A percentile compares a stretch with the other conserved stretches of the same genome.
Conservation (phyloP, 345 rosid genomes). For the Salix purpurea region DNA sequence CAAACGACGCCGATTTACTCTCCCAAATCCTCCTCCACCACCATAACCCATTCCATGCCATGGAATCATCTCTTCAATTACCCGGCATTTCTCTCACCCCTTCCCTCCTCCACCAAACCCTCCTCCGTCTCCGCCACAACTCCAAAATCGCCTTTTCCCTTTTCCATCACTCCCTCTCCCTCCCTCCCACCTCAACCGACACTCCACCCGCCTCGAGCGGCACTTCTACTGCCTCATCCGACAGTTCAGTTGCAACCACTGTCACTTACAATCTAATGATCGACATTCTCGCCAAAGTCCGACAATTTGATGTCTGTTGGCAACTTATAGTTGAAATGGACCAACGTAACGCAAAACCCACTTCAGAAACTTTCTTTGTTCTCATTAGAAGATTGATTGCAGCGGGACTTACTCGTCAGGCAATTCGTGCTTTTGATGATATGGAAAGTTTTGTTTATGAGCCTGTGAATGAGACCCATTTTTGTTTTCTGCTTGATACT, state of each 20-base stretch:
- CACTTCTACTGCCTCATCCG: slow-evolving; percentile 37
- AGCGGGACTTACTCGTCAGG: slow-evolving; percentile 86
- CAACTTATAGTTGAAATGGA: slow-evolving; percentile 73
- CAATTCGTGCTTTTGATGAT: slow-evolving; percentile 72
- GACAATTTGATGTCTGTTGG: slow-evolving; percentile 74
- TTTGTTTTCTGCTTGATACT: slow-evolving; percentile 65
- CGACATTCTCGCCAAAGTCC: slow-evolving; percentile 64
- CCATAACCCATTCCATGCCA: slow-evolving; percentile 79
- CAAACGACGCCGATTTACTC: slow-evolving; percentile 62
- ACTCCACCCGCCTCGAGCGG: slow-evolving; percentile 20
- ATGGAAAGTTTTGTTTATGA: slow-evolving; percentile 42
- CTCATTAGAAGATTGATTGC: slow-evolving; percentile 65
- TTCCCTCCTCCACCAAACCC: slow-evolving; percentile 64
- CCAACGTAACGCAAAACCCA: slow-evolving; percentile 31
- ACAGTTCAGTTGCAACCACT: slow-evolving; percentile 16
- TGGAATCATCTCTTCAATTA: slow-evolving; percentile 80
- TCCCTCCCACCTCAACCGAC: slow-evolving; percentile 34
- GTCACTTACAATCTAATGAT: slow-evolving; percentile 52
- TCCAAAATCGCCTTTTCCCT: slow-evolving; percentile 67
- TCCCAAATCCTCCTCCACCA: slow-evolving; percentile 62
- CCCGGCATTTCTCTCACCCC: slow-evolving; percentile 62
- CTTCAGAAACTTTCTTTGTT: slow-evolving; percentile 54
- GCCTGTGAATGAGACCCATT: slow-evolving; percentile 22
- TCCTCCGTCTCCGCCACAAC: slow-evolving; percentile 76
- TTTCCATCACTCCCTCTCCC: slow-evolving; percentile 49